These are phyloP conservation scores for Diddensiella caesifluorescens DNA, from an alignment of 805 yeast genomes.

Conservation along the genomic window DNA sequence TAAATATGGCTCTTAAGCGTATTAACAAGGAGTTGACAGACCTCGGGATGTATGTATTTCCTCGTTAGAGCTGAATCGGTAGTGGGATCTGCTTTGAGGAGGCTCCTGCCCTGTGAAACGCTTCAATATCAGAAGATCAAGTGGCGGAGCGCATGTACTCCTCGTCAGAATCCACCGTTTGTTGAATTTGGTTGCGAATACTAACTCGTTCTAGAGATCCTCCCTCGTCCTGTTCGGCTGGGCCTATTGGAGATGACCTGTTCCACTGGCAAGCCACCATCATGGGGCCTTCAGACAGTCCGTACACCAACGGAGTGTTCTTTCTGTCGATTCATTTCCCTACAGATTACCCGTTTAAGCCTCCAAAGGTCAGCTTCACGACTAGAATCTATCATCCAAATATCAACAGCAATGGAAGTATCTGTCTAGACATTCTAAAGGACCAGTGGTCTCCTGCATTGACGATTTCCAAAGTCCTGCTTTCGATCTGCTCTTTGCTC, in stretches of 20 bases:
- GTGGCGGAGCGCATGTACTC: too few species aligned
- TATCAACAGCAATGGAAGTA: constrained; percentile 91
- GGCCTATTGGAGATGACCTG: constrained; percentile 96
- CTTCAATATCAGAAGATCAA: too few species aligned
- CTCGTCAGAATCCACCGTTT: too few species aligned
- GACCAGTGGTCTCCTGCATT: constrained; percentile 99
- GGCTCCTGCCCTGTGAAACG: too few species aligned
- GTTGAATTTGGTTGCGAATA: neutral
- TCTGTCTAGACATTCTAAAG: constrained; percentile 92
- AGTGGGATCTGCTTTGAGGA: too few species aligned
- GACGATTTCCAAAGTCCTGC: constrained; percentile 89
- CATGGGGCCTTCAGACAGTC: constrained; percentile 96
- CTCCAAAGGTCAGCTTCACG: constrained; percentile 89
- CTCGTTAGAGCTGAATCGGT: too few species aligned
- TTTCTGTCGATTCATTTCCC: constrained; percentile 97
- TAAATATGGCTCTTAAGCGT: constrained; percentile 82
- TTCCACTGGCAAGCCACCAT: constrained; percentile 99
- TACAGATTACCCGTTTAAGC: constrained; percentile 98
- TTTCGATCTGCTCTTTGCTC: constrained; percentile 90
- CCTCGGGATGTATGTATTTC: constrained; percentile 73
- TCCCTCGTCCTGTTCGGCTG: constrained; percentile 98
- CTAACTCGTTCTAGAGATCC: constrained; percentile 63
- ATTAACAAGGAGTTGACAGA: constrained; percentile 93
- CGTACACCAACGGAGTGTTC: constrained; percentile 86
- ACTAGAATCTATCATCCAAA: constrained; percentile 97